Evolutionary conservation across 371 early-diverging fungal genomes (phyloP).

Genomic region (Rhizopus stolonifer): DNA sequence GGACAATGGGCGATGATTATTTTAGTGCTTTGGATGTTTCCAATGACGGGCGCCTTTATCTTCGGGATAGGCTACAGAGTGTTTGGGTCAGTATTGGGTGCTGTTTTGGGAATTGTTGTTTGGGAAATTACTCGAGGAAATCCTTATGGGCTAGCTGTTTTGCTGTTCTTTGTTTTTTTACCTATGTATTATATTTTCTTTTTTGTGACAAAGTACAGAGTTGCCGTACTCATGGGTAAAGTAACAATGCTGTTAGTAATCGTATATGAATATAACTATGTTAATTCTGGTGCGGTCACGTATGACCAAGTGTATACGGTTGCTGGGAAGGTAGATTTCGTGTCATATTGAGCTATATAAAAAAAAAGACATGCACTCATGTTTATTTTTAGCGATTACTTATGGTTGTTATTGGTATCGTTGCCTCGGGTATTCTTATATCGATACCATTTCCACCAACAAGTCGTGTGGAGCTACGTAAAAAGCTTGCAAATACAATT

Average conservation of each 20-base stretch:
- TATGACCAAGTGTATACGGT: conserved; percentile 36
- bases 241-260: conserved; percentile 36
- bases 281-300: background rate
- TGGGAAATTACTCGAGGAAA: conserved; percentile 48
- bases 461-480: conserved; percentile 42
- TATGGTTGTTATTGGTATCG: conserved; percentile 37
- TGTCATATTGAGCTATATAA: background rate
- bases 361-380: conserved; percentile 10
- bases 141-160: conserved; percentile 37
- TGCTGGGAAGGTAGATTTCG: conserved; percentile 40
- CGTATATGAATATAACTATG: conserved; percentile 32
- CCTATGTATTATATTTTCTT: conserved; percentile 36
- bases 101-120: conserved; percentile 36
- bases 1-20: conserved; percentile 49
- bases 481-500: conserved; percentile 34
- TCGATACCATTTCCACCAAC: conserved; percentile 35
- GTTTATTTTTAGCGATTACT: conserved; percentile 29
- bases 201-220: conserved; percentile 21
- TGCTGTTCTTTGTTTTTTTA: conserved; percentile 27
- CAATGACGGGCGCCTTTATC: conserved; percentile 37
- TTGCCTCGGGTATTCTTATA: conserved; percentile 33
- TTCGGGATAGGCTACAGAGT: conserved; percentile 33
- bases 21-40: conserved; percentile 40
- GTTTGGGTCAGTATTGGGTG: conserved; percentile 34
- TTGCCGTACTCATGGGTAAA: conserved; percentile 28